Evolutionary conservation across 2,329 filamentous ascomycete species (phyloP).

Genomic region (Colletotrichum cordylinicola): DNA sequence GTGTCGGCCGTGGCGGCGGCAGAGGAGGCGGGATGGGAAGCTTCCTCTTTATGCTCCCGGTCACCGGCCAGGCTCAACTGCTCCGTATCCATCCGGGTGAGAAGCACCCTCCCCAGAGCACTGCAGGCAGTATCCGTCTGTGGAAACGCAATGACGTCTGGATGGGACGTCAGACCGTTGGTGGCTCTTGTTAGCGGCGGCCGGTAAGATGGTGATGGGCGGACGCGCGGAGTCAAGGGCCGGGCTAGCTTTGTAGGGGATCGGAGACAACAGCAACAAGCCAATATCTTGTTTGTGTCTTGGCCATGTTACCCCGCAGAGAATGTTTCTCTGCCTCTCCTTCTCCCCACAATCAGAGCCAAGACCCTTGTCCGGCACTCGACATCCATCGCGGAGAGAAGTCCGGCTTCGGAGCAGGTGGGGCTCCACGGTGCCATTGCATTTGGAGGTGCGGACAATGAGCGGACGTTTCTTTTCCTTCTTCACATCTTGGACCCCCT

Average conservation of each 20-base stretch:
- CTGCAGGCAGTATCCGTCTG: background rate
- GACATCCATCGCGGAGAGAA: background rate
- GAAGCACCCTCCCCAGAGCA: background rate
- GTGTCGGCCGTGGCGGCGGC: slow-evolving; percentile 32
- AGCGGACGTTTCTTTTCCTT: background rate
- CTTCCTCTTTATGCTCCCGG: slow-evolving; percentile 8
- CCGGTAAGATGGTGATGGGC: slow-evolving; percentile 1
- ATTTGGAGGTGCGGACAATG: background rate
- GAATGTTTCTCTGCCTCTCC: background rate
- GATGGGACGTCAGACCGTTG: background rate
- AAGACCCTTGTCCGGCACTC: background rate
- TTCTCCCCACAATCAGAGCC: background rate
- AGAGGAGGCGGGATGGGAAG: slow-evolving; percentile 26
- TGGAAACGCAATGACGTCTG: slow-evolving; percentile 1
- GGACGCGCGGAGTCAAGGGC: background rate
- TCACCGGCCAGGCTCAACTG: background rate
- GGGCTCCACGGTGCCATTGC: background rate
- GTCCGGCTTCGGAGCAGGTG: slow-evolving; percentile 1
- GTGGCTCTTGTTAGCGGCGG: background rate
- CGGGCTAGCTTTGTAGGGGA: background rate
- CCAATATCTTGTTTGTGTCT: background rate
- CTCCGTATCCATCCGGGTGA: background rate
- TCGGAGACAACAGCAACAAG: background rate
- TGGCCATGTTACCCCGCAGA: slow-evolving; percentile 8
- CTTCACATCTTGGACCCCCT: background rate